A percentile compares a stretch with the other conserved stretches of the same genome.
These are phyloP conservation scores for Choiromyces venosus DNA, from an alignment of 495 filamentous ascomycete genomes.

Conservation along the genomic window DNA sequence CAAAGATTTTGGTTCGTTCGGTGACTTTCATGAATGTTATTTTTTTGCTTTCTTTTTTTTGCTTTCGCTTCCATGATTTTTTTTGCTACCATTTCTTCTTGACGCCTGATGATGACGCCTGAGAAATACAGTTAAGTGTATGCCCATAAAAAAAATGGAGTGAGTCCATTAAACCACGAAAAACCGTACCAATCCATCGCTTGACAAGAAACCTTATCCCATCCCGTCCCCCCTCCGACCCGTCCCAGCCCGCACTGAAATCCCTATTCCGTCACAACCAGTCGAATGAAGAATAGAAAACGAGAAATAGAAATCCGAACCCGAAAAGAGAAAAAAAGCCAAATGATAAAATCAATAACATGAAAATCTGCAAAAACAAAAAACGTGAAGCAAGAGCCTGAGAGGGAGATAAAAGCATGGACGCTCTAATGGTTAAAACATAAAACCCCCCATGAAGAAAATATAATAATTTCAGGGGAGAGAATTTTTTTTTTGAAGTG, in stretches of 20 bases:
- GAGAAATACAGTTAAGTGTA: conserved; percentile 1
- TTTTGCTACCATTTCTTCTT: neutral
- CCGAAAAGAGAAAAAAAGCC: conserved; percentile 39
- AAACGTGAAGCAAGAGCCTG: conserved; percentile 35
- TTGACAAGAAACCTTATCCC: neutral
- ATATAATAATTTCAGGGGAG: conserved; percentile 24
- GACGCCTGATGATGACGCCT: neutral
- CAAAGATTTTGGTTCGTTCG: neutral
- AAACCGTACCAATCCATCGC: neutral
- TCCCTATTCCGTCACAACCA: neutral
- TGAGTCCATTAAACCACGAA: neutral
- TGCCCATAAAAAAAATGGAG: conserved; percentile 1
- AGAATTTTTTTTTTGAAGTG: conserved; percentile 21
- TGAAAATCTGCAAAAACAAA: conserved; percentile 29
- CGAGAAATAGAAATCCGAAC: conserved; percentile 30
- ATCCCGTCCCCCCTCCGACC: neutral
- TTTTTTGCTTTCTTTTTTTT: neutral
- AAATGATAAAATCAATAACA: conserved; percentile 37
- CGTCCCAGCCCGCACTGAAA: neutral
- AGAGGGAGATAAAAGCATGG: neutral
- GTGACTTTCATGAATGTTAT: neutral
- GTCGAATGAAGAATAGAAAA: neutral
- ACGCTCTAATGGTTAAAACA: conserved; percentile 36
- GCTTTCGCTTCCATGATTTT: neutral
- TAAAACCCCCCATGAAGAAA: conserved; percentile 11